A percentile compares a stretch with the other conserved stretches of the same genome.
Conservation (phyloP, 2,329 filamentous ascomycete species). For the Clonostachys sp. region DNA sequence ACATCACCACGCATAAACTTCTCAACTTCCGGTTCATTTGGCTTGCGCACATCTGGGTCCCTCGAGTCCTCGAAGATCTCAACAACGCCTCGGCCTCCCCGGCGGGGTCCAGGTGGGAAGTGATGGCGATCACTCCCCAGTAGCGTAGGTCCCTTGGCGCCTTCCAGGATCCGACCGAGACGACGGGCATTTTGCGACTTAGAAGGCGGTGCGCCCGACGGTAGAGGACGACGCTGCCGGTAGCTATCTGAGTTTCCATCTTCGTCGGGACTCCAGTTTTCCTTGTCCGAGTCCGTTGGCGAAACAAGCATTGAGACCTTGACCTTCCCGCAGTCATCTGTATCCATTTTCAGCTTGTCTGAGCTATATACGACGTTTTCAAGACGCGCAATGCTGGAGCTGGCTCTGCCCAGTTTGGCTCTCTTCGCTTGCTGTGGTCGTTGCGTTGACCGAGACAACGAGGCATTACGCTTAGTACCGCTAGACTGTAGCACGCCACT, state of each 20-base stretch:
- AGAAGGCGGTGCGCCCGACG: constrained; percentile 15
- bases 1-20: constrained; percentile 67
- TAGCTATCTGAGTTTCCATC: constrained; percentile 29
- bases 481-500: constrained; percentile 42
- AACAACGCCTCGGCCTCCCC: constrained; percentile 10
- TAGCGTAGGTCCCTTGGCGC: neutral
- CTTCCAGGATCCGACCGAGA: neutral
- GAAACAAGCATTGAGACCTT: constrained; percentile 33
- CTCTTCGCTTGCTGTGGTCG: constrained; percentile 46
- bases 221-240: constrained; percentile 24
- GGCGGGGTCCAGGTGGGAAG: neutral
- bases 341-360: constrained; percentile 8
- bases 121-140: neutral
- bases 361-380: constrained; percentile 30
- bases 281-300: constrained; percentile 78
- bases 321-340: constrained; percentile 9
- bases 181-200: constrained; percentile 15
- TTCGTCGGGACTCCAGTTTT: constrained; percentile 72
- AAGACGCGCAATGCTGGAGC: constrained; percentile 58
- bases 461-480: constrained; percentile 56
- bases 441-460: constrained; percentile 20
- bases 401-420: constrained; percentile 54
- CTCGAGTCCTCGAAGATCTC: constrained; percentile 49
- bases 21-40: constrained; percentile 55
- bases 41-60: constrained; percentile 7